phyloP scores from a whole-genome alignment of 768 basidiomycete species.

The Boletus sp. region DNA sequence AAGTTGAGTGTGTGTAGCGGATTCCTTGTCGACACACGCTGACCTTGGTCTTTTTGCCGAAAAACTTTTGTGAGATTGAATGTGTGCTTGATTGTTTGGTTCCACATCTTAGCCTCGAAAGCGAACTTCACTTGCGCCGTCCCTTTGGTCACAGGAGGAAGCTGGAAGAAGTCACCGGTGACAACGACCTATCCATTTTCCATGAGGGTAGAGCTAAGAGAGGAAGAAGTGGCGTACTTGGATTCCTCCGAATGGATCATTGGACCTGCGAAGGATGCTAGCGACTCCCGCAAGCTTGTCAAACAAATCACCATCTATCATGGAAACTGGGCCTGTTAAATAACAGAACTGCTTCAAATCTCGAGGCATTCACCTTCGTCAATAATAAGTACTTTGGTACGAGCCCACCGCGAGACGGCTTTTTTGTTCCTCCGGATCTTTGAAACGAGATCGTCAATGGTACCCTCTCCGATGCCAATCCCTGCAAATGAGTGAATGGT shows the following conservation, averaged over 20 bases:
- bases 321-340: conserved; percentile 66
- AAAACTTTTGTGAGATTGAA: conserved; percentile 96
- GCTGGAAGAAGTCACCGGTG: conserved; percentile 97
- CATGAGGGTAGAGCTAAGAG: neutral
- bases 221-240: conserved; percentile 49
- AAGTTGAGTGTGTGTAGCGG: conserved; percentile 2
- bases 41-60: conserved; percentile 88
- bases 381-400: conserved; percentile 81
- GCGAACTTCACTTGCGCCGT: conserved; percentile 70
- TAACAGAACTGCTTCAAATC: neutral
- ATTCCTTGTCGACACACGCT: conserved; percentile 16
- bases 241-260: conserved; percentile 86
- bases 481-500: conserved; percentile 97
- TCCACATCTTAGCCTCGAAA: conserved; percentile 86
- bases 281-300: conserved; percentile 85
- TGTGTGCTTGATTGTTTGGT: conserved; percentile 65
- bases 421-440: conserved; percentile 85
- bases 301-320: conserved; percentile 92
- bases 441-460: conserved; percentile 52
- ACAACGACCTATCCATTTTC: conserved; percentile 62
- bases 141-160: conserved; percentile 84
- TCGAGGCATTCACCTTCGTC: conserved; percentile 58
- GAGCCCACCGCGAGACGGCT: conserved; percentile 71
- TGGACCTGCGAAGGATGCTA: conserved; percentile 54
- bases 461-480: conserved; percentile 77